Evolutionary conservation across 106 monocot genomes (phyloP).

Genomic region (Platanthera guangdongensis): DNA sequence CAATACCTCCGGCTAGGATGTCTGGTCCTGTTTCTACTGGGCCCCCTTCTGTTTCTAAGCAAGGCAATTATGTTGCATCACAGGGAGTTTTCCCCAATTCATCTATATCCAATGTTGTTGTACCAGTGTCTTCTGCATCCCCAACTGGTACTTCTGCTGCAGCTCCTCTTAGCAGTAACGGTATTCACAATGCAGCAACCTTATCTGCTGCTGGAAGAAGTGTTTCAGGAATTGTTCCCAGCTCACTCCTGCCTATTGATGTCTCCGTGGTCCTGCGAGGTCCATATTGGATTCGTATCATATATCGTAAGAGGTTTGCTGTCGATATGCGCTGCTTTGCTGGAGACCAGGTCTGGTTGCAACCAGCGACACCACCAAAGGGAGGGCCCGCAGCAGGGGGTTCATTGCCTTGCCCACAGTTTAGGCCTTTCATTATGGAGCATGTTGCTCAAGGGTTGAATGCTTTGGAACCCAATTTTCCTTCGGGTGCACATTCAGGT

Average conservation of each 20-base stretch:
- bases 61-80: constrained; percentile 26
- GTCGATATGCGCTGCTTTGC: constrained; percentile 99
- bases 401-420: constrained; percentile 95
- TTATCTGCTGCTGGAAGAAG: constrained; percentile 78
- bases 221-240: constrained; percentile 91
- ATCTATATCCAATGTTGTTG: constrained; percentile 32
- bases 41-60: constrained; percentile 45
- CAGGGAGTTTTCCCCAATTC: constrained; percentile 44
- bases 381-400: constrained; percentile 78
- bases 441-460: constrained; percentile 98
- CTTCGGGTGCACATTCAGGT: constrained; percentile 34
- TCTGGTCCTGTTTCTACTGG: constrained; percentile 62
- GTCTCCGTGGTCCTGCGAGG: constrained; percentile 91
- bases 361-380: constrained; percentile 97
- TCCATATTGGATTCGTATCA: constrained; percentile 97
- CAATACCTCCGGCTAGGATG: constrained; percentile 93
- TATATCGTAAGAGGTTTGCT: constrained; percentile 98
- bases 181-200: constrained; percentile 51
- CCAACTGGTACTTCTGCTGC: constrained; percentile 12
- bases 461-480: constrained; percentile 71
- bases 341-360: constrained; percentile 99
- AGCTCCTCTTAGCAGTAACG: constrained; percentile 40
- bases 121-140: constrained; percentile 32
- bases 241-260: constrained; percentile 92
- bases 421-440: constrained; percentile 98